Evolutionary conservation across 345 rosid species (phyloP), one percentile per base, ranked within the genome.

Genomic region (Turnera subulata): DNA sequence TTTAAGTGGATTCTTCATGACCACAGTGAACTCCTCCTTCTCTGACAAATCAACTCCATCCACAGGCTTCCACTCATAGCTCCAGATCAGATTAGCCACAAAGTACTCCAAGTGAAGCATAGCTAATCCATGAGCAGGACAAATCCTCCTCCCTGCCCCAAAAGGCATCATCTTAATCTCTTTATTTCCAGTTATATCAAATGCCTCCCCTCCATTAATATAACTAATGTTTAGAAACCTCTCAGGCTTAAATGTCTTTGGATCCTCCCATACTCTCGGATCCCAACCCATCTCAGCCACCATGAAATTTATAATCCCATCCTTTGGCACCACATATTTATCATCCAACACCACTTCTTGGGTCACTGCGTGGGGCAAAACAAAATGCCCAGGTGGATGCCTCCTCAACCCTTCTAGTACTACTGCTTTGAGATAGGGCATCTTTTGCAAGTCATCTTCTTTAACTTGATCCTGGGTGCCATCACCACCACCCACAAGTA

Each of bases 131-230:
- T 11, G 16, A 5, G n/a, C 45, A 9, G 45, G 45, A 2, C 45
- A 42, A 8, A 42, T 42, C 45, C 45, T 42, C 16, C 45, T 42
- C 19, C 73, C 73, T 0, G 55, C 69, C 2, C 69, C 73, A 40
- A 69, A 69, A 0, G 68, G 73, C 53, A 63, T 52, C 64, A 69
- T 69, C 37, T 58, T 69, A 37, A 69, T 57, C 43, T 43, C 58
- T 45, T 40, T 20, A 20, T 38, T 48, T 23, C 61, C 55, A 5
- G 49, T 48, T 37, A 64, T 20, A 20, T 47, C 68, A 24, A 64
- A 44, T 12, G 37, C 7, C 6, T 32, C 12, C 18, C 1, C 16
- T 14, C 23, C 7, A 12, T 13, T 16, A 0, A 44, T 8, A 16
- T 8, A 40, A 38, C 23, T 22, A n/a, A 11, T 5, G 13, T n/a